These are phyloP conservation scores for Geranium incanum DNA, from an alignment of 441 rosid genomes.

Conservation along the genomic window DNA sequence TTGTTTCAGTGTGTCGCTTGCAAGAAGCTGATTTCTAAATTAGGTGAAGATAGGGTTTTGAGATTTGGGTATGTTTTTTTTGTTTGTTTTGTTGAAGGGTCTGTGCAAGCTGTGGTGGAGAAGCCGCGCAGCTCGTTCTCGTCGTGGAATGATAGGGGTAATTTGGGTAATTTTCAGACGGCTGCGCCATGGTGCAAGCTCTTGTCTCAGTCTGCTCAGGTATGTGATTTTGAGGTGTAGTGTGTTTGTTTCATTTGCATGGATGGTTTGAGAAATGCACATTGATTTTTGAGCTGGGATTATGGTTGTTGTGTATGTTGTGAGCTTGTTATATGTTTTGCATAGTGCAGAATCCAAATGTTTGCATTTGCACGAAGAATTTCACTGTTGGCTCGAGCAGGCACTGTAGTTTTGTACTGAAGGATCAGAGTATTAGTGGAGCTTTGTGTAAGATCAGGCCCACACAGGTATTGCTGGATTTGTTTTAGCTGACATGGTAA, in stretches of 20 bases:
- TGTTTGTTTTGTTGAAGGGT: constrained; percentile 28
- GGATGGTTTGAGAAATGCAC: neutral
- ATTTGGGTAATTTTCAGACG: neutral
- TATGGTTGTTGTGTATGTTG: neutral
- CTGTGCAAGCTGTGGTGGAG: constrained; percentile 41
- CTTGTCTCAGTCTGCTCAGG: constrained; percentile 83
- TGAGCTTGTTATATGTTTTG: constrained; percentile 8
- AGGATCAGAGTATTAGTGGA: constrained; percentile 44
- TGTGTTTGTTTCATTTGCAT: neutral
- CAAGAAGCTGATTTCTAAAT: constrained; percentile 10
- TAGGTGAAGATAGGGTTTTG: constrained; percentile 9
- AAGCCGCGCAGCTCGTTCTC: constrained; percentile 51
- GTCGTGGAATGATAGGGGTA: constrained; percentile 27
- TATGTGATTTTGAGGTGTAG: constrained; percentile 10
- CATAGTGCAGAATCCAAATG: constrained; percentile 48
- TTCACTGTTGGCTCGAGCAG: constrained; percentile 57
- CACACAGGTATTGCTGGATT: constrained; percentile 40
- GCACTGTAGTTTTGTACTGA: constrained; percentile 41
- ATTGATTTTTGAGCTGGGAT: neutral
- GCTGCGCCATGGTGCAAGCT: constrained; percentile 64
- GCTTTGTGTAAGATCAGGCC: constrained; percentile 57
- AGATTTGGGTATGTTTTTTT: constrained; percentile 8
- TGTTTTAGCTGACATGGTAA: neutral
- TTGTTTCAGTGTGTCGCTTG: constrained; percentile 8
- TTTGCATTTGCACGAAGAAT: constrained; percentile 28